Conservation (phyloP, 192 early-diverging fungal species). For the Backusella luteola region DNA sequence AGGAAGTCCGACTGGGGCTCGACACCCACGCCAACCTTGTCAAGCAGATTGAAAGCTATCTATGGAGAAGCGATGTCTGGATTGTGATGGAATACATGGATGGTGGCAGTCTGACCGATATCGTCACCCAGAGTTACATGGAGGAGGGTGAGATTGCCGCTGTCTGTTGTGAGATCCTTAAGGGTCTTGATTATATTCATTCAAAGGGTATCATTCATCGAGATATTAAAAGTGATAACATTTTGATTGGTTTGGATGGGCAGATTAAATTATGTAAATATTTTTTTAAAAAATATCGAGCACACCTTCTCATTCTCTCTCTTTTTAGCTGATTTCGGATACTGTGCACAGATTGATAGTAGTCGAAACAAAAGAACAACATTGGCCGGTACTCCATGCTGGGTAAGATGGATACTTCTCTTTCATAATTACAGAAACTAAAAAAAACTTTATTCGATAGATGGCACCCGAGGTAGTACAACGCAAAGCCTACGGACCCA, state of each 20-base stretch:
- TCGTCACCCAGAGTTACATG: conserved; percentile 75
- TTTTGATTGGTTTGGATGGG: conserved; percentile 64
- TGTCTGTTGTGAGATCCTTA: conserved; percentile 73
- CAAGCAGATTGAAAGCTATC: conserved; percentile 78
- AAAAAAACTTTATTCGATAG: background rate
- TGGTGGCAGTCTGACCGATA: conserved; percentile 83
- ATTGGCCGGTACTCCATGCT: conserved; percentile 88
- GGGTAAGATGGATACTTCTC: conserved; percentile 40
- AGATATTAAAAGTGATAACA: conserved; percentile 88
- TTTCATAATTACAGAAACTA: too few species aligned
- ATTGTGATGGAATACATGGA: conserved; percentile 95
- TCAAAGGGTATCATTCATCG: conserved; percentile 74
- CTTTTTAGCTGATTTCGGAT: conserved; percentile 79
- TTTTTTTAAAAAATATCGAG: background rate
- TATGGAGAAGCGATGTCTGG: conserved; percentile 80
- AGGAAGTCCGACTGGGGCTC: conserved; percentile 83
- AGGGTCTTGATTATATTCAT: conserved; percentile 76
- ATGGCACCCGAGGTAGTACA: conserved; percentile 96
- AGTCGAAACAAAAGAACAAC: conserved; percentile 69
- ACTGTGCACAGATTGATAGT: conserved; percentile 74
- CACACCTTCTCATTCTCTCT: background rate
- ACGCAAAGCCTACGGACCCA: conserved; percentile 84
- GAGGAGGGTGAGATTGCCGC: conserved; percentile 81
- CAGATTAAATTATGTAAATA: conserved; percentile 68
- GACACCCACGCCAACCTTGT: conserved; percentile 76